phyloP scores from a whole-genome alignment of 345 rosid genomes.

The Brassica carinata region DNA sequence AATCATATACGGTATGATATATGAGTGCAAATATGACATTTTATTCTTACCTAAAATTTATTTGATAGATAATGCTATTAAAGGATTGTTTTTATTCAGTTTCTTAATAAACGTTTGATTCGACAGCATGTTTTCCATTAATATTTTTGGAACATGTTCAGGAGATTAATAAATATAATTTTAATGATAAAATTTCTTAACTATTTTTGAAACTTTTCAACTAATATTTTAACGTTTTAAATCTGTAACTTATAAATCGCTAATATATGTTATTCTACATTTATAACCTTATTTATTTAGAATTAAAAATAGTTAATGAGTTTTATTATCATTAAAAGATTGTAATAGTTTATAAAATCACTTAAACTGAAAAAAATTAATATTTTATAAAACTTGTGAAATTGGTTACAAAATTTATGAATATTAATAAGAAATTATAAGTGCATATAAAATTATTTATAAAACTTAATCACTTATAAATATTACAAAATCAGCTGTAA shows the following conservation, averaged over 20 bases:
- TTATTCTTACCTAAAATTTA: not conserved
- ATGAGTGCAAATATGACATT: not conserved
- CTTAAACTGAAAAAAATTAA: too few relatives aligned
- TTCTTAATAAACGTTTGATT: not conserved
- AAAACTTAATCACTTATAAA: not conserved
- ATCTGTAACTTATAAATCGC: not conserved
- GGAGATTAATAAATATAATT: too few relatives aligned
- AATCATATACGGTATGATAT: not conserved
- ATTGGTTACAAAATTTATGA: too few relatives aligned
- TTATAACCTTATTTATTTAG: not conserved
- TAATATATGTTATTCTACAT: not conserved
- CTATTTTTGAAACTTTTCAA: too few relatives aligned
- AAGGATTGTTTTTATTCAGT: not conserved
- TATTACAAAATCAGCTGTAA: not conserved
- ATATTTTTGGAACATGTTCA: not conserved
- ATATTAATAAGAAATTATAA: too few relatives aligned
- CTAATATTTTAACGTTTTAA: too few relatives aligned
- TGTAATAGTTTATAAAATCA: too few relatives aligned
- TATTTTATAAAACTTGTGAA: too few relatives aligned
- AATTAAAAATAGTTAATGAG: not conserved
- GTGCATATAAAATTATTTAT: not conserved
- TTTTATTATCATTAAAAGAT: too few relatives aligned
- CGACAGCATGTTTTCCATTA: not conserved
- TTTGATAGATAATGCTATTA: not conserved
- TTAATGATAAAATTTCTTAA: not conserved